Evolutionary conservation across 306 rosid genomes (phyloP), one percentile per base, ranked within the genome.

Genomic region (Mimosa pudica): DNA sequence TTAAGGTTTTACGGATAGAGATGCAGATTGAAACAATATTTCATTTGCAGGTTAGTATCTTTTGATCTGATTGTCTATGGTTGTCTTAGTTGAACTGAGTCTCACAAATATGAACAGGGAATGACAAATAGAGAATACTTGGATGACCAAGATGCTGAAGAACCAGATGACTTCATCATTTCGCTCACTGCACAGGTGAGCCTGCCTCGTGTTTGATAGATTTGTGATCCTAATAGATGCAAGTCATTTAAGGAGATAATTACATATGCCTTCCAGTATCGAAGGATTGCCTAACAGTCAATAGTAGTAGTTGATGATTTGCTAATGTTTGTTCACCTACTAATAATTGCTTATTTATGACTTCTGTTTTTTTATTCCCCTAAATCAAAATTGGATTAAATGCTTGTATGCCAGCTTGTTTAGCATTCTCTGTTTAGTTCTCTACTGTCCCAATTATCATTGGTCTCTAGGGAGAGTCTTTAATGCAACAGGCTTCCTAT

Each of bases 111-210:
- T 82, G 73, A 62, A 86, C 91, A 96, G 99, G 97, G 93, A 82
- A 96, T 96, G 97, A 85, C 90, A 81, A 89, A 86, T 80, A 88
- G 94, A 78, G 97, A 93, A 79, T 96, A 93, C 87, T 77, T 89
- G 93, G 99, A 96, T 75, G 96, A 96, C 85, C 96, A 93, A 89
- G 99, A 93, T 84, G 98, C 99, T 64, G 99, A 96, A 87, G 99
- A 96, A 84, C 99, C 99, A 14, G 99, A 96, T 79, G 98, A 90
- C 87, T 96, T 91, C 82, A 85, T 96, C 81, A 91, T 96, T 85
- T 88, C 99, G 46, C 97, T 96, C 82, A 96, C 97, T 55, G 84
- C 98, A 41, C 97, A 89, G 96, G 99, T 91, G 71, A 79, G 83
- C 83, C 71, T 79, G 81, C 71, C 68, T 75, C 67, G 42, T 10